phyloP scores from a whole-genome alignment of 2,329 filamentous ascomycete genomes.

The Lasiodiplodia gonubiensis region DNA sequence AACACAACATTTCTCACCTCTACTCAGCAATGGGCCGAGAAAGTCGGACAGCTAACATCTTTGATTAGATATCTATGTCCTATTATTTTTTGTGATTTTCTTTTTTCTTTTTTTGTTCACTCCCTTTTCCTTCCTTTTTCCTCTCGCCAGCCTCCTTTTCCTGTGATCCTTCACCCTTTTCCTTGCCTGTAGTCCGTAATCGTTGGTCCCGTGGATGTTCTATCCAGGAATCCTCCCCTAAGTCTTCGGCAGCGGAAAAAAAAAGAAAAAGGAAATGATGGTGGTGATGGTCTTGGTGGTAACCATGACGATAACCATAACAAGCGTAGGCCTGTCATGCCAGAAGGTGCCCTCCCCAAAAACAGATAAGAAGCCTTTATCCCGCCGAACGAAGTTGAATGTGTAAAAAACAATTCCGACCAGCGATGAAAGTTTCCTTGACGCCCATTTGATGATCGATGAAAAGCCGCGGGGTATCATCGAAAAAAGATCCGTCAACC shows the following conservation, averaged over 20 bases:
- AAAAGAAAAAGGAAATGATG: constrained; percentile 4
- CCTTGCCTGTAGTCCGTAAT: not conserved
- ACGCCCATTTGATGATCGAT: constrained; percentile 5
- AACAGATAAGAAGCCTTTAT: not conserved
- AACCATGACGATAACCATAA: not conserved
- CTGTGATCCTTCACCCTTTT: not conserved
- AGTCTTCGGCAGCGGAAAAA: not conserved
- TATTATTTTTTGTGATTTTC: constrained; percentile 22
- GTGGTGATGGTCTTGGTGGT: not conserved
- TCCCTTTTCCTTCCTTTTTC: constrained; percentile 3
- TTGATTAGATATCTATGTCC: constrained; percentile 28
- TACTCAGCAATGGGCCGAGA: not conserved
- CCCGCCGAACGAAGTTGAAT: not conserved
- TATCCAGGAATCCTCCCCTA: not conserved
- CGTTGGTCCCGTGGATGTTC: not conserved
- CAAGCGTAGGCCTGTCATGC: not conserved
- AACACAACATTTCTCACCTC: not conserved
- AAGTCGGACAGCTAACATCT: constrained; percentile 15
- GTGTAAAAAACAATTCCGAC: not conserved
- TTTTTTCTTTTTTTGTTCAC: constrained; percentile 11
- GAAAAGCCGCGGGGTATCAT: constrained; percentile 18
- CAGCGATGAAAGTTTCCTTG: not conserved
- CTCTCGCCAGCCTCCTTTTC: not conserved
- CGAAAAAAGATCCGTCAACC: constrained; percentile 10
- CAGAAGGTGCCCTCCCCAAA: not conserved